phyloP scores from a whole-genome alignment of 768 basidiomycete genomes.

The Lyophyllum decastes region DNA sequence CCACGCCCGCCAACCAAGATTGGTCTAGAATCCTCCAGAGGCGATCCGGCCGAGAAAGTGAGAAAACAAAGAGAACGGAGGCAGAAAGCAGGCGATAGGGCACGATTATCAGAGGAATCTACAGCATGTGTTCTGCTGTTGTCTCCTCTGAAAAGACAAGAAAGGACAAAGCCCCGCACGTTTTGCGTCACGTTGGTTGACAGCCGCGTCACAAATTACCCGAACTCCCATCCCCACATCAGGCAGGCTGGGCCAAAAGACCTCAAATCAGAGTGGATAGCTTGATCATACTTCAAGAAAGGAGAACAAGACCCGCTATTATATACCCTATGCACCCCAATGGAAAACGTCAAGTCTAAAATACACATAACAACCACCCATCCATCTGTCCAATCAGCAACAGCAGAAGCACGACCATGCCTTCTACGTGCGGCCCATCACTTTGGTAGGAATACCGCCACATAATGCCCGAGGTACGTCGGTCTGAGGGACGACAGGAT shows the following conservation, averaged over 20 bases:
- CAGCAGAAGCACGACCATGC: not conserved
- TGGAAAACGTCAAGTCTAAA: slow-evolving; percentile 3
- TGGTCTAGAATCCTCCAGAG: slow-evolving; percentile 28
- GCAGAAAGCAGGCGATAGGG: slow-evolving; percentile 17
- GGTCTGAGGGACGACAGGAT: not conserved
- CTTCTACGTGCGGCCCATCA: not conserved
- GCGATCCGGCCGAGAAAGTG: slow-evolving; percentile 20
- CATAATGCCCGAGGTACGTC: not conserved
- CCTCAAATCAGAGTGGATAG: not conserved
- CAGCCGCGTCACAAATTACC: slow-evolving; percentile 9
- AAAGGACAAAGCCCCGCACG: slow-evolving; percentile 30
- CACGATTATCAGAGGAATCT: slow-evolving; percentile 29
- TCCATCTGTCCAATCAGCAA: not conserved
- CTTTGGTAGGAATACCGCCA: slow-evolving; percentile 2
- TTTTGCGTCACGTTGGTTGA: slow-evolving; percentile 21
- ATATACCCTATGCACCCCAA: not conserved
- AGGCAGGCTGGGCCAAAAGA: not conserved
- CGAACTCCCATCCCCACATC: not conserved
- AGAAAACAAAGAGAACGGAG: slow-evolving; percentile 10
- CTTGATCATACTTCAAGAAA: not conserved
- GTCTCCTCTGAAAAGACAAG: slow-evolving; percentile 23
- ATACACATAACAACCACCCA: not conserved
- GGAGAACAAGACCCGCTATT: not conserved
- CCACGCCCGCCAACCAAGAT: slow-evolving; percentile 23
- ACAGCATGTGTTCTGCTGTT: slow-evolving; percentile 32